phyloP scores from a whole-genome alignment of 805 yeast species.

The Nakazawaea ishiwadae region DNA sequence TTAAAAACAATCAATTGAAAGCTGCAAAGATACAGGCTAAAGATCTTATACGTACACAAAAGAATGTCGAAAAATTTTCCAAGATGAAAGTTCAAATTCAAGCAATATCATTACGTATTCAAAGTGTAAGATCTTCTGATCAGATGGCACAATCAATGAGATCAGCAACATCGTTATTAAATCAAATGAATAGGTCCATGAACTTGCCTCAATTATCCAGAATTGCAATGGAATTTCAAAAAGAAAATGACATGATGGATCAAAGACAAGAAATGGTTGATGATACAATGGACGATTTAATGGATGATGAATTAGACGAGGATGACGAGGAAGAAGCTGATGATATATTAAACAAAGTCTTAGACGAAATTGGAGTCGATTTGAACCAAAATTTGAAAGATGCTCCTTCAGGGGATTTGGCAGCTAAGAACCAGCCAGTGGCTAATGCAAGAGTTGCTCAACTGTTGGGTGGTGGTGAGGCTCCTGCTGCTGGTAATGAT shows the following conservation, averaged over 20 bases:
- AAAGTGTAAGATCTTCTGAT: slow-evolving; percentile 87
- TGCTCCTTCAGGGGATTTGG: slow-evolving; percentile 32
- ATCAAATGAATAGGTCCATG: slow-evolving; percentile 86
- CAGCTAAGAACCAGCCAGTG: slow-evolving; percentile 15
- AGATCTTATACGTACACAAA: slow-evolving; percentile 86
- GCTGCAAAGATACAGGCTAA: slow-evolving; percentile 95
- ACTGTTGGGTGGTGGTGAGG: slow-evolving; percentile 32
- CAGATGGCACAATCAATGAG: slow-evolving; percentile 95
- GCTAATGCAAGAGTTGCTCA: slow-evolving; percentile 26
- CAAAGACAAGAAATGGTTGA: slow-evolving; percentile 99
- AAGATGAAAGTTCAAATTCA: slow-evolving; percentile 93
- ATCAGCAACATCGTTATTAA: slow-evolving; percentile 82
- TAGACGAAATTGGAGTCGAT: slow-evolving; percentile 95
- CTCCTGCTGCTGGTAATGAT: slow-evolving; percentile 25
- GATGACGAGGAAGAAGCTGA: slow-evolving; percentile 84
- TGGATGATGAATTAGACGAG: slow-evolving; percentile 84
- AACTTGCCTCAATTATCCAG: slow-evolving; percentile 84
- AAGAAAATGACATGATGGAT: slow-evolving; percentile 94
- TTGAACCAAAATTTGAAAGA: slow-evolving; percentile 46
- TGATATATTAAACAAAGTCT: slow-evolving; percentile 83
- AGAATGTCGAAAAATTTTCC: slow-evolving; percentile 80
- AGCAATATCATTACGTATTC: slow-evolving; percentile 88
- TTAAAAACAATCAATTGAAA: slow-evolving; percentile 82
- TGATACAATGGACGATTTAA: slow-evolving; percentile 94
- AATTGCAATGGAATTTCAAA: slow-evolving; percentile 93